phyloP scores from a whole-genome alignment of 1,139 yeast genomes.

The Saccharomyces hybrid region DNA sequence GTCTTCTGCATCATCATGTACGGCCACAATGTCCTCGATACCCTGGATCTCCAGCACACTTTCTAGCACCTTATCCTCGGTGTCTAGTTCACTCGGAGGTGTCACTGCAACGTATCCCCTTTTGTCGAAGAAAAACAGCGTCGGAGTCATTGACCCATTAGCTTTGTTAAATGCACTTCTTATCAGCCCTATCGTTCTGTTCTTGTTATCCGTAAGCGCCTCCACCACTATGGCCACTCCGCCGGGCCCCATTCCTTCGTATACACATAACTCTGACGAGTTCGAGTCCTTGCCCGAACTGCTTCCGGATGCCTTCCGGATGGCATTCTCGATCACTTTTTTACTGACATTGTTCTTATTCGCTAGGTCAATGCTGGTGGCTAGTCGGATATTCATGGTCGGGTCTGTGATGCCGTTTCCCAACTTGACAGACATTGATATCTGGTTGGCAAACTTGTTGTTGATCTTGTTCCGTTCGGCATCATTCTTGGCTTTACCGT shows the following conservation, averaged over 20 bases:
- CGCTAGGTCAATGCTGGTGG: conserved; percentile 73
- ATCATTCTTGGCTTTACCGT: conserved; percentile 90
- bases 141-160: conserved; percentile 69
- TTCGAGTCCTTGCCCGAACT: conserved; percentile 33
- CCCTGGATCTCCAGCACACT: conserved; percentile 65
- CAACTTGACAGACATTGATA: conserved; percentile 61
- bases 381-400: conserved; percentile 54
- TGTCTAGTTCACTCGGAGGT: conserved; percentile 31
- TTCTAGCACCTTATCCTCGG: conserved; percentile 61
- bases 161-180: conserved; percentile 68
- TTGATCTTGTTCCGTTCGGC: conserved; percentile 65
- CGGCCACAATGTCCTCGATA: conserved; percentile 69
- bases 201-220: conserved; percentile 82
- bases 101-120: conserved; percentile 62
- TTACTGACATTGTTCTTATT: conserved; percentile 71
- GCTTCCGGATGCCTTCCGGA: conserved; percentile 54
- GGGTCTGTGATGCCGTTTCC: conserved; percentile 57
- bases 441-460: conserved; percentile 63
- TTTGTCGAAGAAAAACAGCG: conserved; percentile 66
- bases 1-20: conserved; percentile 39
- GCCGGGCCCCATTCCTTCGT: conserved; percentile 91
- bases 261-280: conserved; percentile 40
- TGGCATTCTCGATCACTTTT: conserved; percentile 76
- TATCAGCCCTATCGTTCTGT: conserved; percentile 69
- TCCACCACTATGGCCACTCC: conserved; percentile 82